Conservation (phyloP, 2,329 filamentous ascomycete species). For the Chrysoporthe puriensis region DNA sequence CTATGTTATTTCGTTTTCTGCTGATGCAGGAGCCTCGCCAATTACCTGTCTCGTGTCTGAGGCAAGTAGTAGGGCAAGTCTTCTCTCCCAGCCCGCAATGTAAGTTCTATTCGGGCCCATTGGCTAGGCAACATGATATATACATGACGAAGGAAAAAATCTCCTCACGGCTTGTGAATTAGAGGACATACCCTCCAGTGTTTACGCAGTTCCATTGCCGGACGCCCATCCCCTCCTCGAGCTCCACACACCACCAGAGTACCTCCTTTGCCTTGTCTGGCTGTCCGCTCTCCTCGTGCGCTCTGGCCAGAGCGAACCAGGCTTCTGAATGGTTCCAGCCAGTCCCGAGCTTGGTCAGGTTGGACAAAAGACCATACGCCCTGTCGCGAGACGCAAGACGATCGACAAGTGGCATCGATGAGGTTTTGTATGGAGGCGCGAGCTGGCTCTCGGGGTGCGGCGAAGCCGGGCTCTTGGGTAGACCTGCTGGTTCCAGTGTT, state of each 20-base stretch:
- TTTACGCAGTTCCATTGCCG: conserved; percentile 77
- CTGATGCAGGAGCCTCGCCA: not conserved
- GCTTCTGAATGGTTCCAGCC: conserved; percentile 94
- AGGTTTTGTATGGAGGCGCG: conserved; percentile 57
- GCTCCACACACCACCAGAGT: conserved; percentile 95
- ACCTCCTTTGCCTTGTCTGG: conserved; percentile 87
- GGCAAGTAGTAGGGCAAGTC: not conserved
- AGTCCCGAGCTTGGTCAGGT: conserved; percentile 80
- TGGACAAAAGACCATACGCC: conserved; percentile 80
- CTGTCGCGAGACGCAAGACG: conserved; percentile 88
- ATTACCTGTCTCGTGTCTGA: not conserved
- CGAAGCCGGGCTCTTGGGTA: conserved; percentile 23
- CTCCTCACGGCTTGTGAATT: conserved; percentile 21
- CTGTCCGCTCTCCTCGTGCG: conserved; percentile 86
- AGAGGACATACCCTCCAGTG: conserved; percentile 68
- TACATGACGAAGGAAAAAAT: not conserved
- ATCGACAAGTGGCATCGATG: conserved; percentile 72
- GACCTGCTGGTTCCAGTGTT: conserved; percentile 7
- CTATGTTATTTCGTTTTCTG: not conserved
- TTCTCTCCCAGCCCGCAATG: not conserved
- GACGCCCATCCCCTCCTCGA: conserved; percentile 83
- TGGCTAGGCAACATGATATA: conserved; percentile 3
- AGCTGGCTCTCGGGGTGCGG: conserved; percentile 46
- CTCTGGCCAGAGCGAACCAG: conserved; percentile 86
- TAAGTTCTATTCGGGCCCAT: conserved; percentile 3